Percentiles rank a stretch among this genome's conserved stretches.
Evolutionary conservation across 2,329 filamentous ascomycete species (phyloP).

Genomic region (Clonostachys byssicola): DNA sequence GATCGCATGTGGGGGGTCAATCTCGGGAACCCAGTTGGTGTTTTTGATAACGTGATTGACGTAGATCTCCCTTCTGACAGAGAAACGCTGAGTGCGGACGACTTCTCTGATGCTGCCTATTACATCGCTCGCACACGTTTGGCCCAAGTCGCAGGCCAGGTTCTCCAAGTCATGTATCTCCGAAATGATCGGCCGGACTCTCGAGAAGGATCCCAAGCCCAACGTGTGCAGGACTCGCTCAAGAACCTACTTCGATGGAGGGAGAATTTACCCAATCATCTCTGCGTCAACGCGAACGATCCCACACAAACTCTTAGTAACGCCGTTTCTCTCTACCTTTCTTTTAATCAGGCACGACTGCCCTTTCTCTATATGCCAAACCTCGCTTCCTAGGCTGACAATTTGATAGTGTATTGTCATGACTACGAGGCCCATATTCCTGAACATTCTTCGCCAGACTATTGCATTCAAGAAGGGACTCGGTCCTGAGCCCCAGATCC

Average conservation of each 20-base stretch:
- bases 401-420: slow-evolving; percentile 20
- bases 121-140: slow-evolving; percentile 29
- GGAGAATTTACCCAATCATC: slow-evolving; percentile 18
- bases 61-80: slow-evolving; percentile 33
- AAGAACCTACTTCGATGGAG: slow-evolving; percentile 21
- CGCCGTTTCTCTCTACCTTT: slow-evolving; percentile 23
- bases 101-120: slow-evolving; percentile 24
- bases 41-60: slow-evolving; percentile 42
- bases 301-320: slow-evolving; percentile 11
- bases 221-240: slow-evolving; percentile 22
- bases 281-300: slow-evolving; percentile 14
- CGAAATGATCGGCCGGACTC: slow-evolving; percentile 6
- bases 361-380: background rate
- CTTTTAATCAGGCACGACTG: slow-evolving; percentile 18
- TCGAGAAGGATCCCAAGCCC: slow-evolving; percentile 15
- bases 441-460: slow-evolving; percentile 22
- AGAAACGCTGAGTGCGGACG: slow-evolving; percentile 15
- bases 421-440: slow-evolving; percentile 24
- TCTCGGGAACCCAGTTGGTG: slow-evolving; percentile 40
- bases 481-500: slow-evolving; percentile 13
- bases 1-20: slow-evolving; percentile 44
- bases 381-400: background rate
- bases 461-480: slow-evolving; percentile 12
- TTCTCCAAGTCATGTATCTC: slow-evolving; percentile 23
- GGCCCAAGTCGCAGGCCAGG: slow-evolving; percentile 19